These are phyloP conservation scores for Tylopilus sp. DNA, from an alignment of 768 basidiomycete species.

Conservation along the genomic window DNA sequence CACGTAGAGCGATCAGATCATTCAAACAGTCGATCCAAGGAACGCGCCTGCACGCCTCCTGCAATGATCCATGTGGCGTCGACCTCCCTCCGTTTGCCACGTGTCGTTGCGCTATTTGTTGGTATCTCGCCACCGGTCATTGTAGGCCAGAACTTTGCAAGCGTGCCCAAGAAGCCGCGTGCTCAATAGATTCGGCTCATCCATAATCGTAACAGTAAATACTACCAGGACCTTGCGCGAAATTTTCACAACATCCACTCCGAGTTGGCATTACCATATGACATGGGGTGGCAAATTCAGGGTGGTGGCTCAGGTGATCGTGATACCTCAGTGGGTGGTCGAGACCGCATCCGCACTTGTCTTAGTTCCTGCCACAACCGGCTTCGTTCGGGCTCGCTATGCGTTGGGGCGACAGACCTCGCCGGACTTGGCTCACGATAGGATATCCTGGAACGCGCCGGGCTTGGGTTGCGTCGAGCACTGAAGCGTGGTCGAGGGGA, in stretches of 20 bases:
- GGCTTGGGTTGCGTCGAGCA: constrained; percentile 39
- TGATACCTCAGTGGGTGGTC: constrained; percentile 43
- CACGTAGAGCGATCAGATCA: constrained; percentile 19
- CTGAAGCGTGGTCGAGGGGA: constrained; percentile 35
- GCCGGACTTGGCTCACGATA: constrained; percentile 27
- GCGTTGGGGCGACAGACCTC: constrained; percentile 28
- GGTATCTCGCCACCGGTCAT: not conserved
- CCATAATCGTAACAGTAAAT: constrained; percentile 13
- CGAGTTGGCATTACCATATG: no score
- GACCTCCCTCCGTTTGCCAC: constrained; percentile 12
- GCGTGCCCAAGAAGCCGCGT: constrained; percentile 15
- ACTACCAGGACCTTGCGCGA: constrained; percentile 3
- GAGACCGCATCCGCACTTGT: constrained; percentile 46
- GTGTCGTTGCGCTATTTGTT: not conserved
- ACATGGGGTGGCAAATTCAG: constrained; percentile 23
- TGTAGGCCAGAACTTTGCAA: constrained; percentile 9
- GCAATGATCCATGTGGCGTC: constrained; percentile 21
- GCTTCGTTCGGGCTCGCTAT: constrained; percentile 39
- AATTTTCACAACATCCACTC: constrained; percentile 9
- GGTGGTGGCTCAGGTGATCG: constrained; percentile 37
- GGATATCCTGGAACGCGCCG: constrained; percentile 33
- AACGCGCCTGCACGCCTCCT: constrained; percentile 18
- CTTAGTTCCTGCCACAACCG: constrained; percentile 55
- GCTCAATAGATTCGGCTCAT: constrained; percentile 17
- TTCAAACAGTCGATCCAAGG: constrained; percentile 14